Percentiles rank a stretch among this genome's conserved stretches.
phyloP scores from a whole-genome alignment of 2,329 filamentous ascomycete species.

The Beauveria brongniartii region DNA sequence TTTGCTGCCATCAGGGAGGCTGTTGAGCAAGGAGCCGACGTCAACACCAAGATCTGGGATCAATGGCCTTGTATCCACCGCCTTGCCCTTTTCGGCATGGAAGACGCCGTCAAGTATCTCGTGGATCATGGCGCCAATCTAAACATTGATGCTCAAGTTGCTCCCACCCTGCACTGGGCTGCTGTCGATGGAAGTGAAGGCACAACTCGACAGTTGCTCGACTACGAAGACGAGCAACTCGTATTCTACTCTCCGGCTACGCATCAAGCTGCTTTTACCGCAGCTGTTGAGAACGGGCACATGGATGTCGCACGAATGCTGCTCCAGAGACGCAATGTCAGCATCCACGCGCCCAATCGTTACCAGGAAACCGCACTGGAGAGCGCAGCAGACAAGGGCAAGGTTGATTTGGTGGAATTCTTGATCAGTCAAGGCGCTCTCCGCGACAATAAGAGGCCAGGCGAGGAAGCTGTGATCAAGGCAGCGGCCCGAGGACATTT shows the following conservation, averaged over 20 bases:
- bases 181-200: background rate
- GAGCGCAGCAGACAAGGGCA: conserved; percentile 3
- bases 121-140: background rate
- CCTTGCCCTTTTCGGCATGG: conserved; percentile 5
- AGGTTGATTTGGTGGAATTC: background rate
- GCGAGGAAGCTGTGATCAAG: background rate
- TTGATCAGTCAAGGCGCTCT: background rate
- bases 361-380: background rate
- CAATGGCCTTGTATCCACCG: conserved; percentile 9
- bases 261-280: background rate
- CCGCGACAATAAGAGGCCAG: background rate
- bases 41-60: conserved; percentile 6
- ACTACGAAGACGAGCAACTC: conserved; percentile 1
- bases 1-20: conserved; percentile 2
- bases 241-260: background rate
- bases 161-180: background rate
- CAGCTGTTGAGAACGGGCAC: background rate
- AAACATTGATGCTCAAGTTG: background rate
- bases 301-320: background rate
- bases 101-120: conserved; percentile 1
- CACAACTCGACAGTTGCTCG: background rate
- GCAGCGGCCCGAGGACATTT: background rate
- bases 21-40: conserved; percentile 5
- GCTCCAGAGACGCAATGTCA: background rate
- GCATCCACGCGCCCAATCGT: background rate